phyloP scores from a whole-genome alignment of 148 eudicot genomes.

The Hydrangea macrophylla region DNA sequence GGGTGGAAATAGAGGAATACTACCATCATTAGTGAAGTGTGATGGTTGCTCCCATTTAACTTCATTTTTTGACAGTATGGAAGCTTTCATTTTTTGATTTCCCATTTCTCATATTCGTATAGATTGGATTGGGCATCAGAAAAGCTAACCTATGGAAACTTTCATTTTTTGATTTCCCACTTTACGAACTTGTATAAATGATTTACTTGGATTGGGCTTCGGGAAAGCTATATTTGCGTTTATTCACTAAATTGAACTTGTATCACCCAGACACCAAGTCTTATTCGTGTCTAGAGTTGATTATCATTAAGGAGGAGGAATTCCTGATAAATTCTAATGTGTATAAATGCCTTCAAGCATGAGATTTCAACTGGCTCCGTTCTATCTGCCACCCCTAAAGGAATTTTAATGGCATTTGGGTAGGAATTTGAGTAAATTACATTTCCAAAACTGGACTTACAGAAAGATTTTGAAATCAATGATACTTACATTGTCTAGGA shows the following conservation, averaged over 20 bases:
- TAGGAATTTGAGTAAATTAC: not conserved
- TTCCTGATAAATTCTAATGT: not conserved
- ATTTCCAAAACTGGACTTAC: not conserved
- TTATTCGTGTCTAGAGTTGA: too few relatives aligned
- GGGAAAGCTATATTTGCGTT: too few relatives aligned
- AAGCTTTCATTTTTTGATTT: not conserved
- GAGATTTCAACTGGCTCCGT: not conserved
- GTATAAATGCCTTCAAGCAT: not conserved
- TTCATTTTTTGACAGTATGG: not conserved
- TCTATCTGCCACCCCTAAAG: not conserved
- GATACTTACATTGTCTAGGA: not conserved
- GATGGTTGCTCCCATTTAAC: not conserved
- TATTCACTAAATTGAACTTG: too few relatives aligned
- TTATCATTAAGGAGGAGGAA: not conserved
- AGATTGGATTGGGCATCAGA: too few relatives aligned
- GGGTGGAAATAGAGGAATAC: conserved; percentile 4
- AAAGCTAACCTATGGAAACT: too few relatives aligned
- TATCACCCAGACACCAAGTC: too few relatives aligned
- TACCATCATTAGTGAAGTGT: conserved; percentile 3
- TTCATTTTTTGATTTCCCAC: too few relatives aligned
- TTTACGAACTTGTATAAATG: too few relatives aligned
- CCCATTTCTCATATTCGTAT: not conserved
- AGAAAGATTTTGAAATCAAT: not conserved
- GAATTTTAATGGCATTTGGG: not conserved
- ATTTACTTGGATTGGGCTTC: too few relatives aligned